Evolutionary conservation across 306 rosid genomes (phyloP), one percentile per base, ranked within the genome.

Genomic region (Rosa rugosa): DNA sequence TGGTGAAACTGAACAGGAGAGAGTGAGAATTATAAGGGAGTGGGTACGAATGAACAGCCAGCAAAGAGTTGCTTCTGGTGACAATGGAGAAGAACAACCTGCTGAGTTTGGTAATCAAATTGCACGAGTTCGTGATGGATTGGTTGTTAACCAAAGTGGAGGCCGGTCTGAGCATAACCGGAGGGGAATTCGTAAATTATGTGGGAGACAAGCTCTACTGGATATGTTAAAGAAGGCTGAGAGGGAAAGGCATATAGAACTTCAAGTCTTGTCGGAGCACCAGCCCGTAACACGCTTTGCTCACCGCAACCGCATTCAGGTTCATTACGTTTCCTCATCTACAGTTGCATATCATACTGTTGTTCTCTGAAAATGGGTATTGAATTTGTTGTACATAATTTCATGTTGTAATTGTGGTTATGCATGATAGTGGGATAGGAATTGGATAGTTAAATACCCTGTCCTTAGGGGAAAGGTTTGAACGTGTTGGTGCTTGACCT

Each of bases 241-340:
- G 88, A 85, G 80, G 83, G 96, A 91, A 79, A 93, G 99, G 73
- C 91, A 88, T 75, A 76, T 83, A 57, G 98, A 96, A 80, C 86
- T 91, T 85, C 92, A 89, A 80, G 90, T 79, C 53, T 87, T 96
- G 85, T 83, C 82, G 70, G 91, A 89, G 82, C 93, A 80, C 59
- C 88, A 80, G 54, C 88, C 90, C 5, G 99, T 96, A 74, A 90
- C 99, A 44, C 88, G 85, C 79, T 96, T 96, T 64, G 85, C 96
- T 83, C 99, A 96, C 82, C 98, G 98, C 79, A 93, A 96, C 82
- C 97, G 99, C 79, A 96, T 96, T 80, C 99, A 95, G 98, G 99
- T 95, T 83, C 51, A 83, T 71, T 81, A 77, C 25, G 49, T 45
- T 75, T 64, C 59, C 40, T 40, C 51, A 70, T 75, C 59, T 45